Evolutionary conservation across 1,139 yeast genomes (phyloP), one percentile per base, ranked within the genome.

Genomic region (Geotrichum europaeum): DNA sequence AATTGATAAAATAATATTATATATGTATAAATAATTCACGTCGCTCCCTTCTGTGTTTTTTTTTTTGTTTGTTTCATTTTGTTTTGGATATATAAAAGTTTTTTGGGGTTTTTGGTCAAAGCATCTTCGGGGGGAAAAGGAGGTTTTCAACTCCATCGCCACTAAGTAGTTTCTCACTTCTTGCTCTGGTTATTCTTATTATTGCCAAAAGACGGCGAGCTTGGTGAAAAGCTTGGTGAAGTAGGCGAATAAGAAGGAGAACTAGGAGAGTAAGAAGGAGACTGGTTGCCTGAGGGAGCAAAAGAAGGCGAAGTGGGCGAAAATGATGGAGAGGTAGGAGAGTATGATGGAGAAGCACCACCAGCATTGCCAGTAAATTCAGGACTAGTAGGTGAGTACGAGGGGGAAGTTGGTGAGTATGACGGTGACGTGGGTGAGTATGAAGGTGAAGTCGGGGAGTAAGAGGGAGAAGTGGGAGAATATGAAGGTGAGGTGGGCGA

Each of bases 241-340:
- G 88, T 84, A 51, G 94, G 95, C 3, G 85, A 81, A 72, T 86
- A 87, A 4, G 78, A 69, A 65, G 96, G 96, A 0, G 90, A 84
- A 0, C 96, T 86, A 58, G 89, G 89, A 0, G 82, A 77, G 69
- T 85, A 85, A 1, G 63, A 56, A 15, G 76, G 91, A 0, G 89
- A 83, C 54, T 51, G 54, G 22, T 43, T 43, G 24, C 56, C 56
- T 0, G 91, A 80, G 54, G 87, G 87, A 4, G 85, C 79, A 72
- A 86, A 86, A 7, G 76, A 67, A 67, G 92, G 91, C 0, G 88
- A 83, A 0, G 91, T 86, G 62, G 92, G 92, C 0, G 84, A 59
- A 82, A 84, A 61, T 78, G 78, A 68, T 63, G 96, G 95, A 2
- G 89, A 83, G 0, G 91, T 84, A 52, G 95, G 94, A 3, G 86